A percentile compares a stretch with the other conserved stretches of the same genome.
phyloP scores from a whole-genome alignment of 73 alveolate genomes.

The Diophrys sp. region DNA sequence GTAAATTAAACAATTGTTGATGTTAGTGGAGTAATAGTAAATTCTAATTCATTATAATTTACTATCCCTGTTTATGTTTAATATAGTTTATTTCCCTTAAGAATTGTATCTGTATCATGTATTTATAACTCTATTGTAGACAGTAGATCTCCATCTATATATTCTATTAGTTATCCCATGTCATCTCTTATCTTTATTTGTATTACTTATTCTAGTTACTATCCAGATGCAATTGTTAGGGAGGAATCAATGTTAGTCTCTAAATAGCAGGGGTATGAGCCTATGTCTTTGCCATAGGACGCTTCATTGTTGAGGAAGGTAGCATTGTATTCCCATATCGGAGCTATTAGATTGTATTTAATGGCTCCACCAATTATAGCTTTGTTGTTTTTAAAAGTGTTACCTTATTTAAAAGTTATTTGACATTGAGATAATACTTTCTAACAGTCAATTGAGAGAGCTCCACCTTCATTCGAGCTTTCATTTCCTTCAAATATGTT shows the following conservation, averaged over 20 bases:
- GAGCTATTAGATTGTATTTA: background rate
- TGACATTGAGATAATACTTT: background rate
- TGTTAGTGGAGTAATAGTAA: background rate
- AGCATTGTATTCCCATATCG: background rate
- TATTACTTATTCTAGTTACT: too few species aligned
- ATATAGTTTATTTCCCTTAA: background rate
- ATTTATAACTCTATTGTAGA: background rate
- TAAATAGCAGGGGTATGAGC: background rate
- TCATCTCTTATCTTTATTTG: background rate
- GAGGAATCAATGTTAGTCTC: background rate
- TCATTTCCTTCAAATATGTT: too few species aligned
- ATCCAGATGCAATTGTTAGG: background rate
- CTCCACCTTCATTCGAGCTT: too few species aligned
- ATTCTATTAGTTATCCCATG: background rate
- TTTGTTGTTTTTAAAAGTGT: background rate
- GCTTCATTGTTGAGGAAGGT: conserved; percentile 7
- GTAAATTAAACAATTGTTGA: background rate
- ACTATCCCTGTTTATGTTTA: background rate
- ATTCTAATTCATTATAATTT: background rate
- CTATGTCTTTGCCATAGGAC: background rate
- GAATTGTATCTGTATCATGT: background rate
- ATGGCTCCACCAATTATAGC: conserved; percentile 14
- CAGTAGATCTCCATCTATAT: background rate
- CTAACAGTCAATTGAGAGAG: too few species aligned
- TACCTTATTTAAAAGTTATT: background rate